Evolutionary conservation across 1,284 basidiomycete species (phyloP).

Genomic region (Spongispora temasekensis): DNA sequence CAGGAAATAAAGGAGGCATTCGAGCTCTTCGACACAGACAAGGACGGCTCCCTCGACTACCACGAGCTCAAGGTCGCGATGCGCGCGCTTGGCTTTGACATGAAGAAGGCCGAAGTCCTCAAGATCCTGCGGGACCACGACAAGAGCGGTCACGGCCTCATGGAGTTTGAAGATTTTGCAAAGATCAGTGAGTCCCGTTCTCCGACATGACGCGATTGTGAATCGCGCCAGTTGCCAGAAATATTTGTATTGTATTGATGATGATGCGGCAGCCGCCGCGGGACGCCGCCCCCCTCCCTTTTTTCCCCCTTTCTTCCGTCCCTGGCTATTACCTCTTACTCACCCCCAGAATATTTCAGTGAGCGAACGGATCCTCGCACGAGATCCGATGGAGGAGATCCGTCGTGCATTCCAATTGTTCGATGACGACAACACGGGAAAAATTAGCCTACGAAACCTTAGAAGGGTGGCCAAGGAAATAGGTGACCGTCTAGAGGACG

Average conservation of each 20-base stretch:
- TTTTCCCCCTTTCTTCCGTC: slow-evolving; percentile 1
- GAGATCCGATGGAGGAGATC: slow-evolving; percentile 97
- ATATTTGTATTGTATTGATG: no score
- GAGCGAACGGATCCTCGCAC: slow-evolving; percentile 89
- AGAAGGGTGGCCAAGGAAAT: slow-evolving; percentile 96
- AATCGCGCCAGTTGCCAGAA: no score
- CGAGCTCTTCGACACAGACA: slow-evolving; percentile 98
- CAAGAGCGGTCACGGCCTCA: slow-evolving; percentile 85
- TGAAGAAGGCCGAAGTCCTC: slow-evolving; percentile 98
- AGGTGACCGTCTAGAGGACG: slow-evolving; percentile 93
- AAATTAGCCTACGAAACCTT: slow-evolving; percentile 90
- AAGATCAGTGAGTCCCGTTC: slow-evolving; percentile 85
- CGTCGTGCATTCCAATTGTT: slow-evolving; percentile 94
- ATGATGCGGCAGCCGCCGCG: no score
- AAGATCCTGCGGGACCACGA: slow-evolving; percentile 94
- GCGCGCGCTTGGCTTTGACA: slow-evolving; percentile 95
- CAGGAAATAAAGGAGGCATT: slow-evolving; percentile 99
- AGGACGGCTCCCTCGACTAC: slow-evolving; percentile 96
- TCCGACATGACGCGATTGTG: background rate
- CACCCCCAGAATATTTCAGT: slow-evolving; percentile 54
- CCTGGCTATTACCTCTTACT: background rate
- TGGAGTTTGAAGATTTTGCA: slow-evolving; percentile 94
- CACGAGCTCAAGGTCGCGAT: slow-evolving; percentile 99
- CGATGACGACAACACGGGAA: slow-evolving; percentile 95
- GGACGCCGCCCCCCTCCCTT: background rate